A percentile compares a stretch with the other conserved stretches of the same genome.
Evolutionary conservation across 495 filamentous ascomycete species (phyloP).

Genomic region (Trichoderma parareesei): DNA sequence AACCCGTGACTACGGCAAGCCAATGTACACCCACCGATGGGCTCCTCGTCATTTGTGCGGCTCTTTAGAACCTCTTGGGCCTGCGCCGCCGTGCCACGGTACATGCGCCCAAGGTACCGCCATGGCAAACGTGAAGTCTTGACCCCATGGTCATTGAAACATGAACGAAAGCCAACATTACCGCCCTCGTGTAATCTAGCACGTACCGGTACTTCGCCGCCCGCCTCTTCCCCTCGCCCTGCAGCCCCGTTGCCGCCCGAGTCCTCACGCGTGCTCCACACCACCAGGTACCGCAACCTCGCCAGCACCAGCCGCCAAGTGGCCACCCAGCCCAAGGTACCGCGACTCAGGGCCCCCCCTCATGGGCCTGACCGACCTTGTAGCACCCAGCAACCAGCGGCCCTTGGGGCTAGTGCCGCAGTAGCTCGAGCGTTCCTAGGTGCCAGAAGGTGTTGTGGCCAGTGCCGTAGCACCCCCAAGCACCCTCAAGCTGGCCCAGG

Average conservation of each 20-base stretch:
- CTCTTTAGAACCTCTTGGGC: no score
- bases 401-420: neutral
- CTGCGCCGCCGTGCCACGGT: no score
- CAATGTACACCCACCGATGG: no score
- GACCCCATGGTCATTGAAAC: no score
- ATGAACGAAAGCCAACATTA: no score
- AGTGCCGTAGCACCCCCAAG: neutral
- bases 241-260: neutral
- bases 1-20: no score
- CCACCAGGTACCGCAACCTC: conserved; percentile 2
- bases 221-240: neutral
- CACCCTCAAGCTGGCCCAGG: neutral
- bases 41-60: no score
- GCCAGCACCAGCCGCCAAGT: conserved; percentile 1
- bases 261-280: neutral
- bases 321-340: neutral
- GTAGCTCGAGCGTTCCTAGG: conserved; percentile 5
- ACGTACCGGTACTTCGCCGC: neutral
- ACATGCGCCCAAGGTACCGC: no score
- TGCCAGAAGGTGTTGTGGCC: neutral
- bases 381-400: neutral
- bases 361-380: conserved; percentile 2
- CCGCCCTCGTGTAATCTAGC: no score
- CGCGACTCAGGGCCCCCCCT: neutral
- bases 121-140: no score